Conservation (phyloP, 2,329 filamentous ascomycete genomes). For the Aspergillus sp. region DNA sequence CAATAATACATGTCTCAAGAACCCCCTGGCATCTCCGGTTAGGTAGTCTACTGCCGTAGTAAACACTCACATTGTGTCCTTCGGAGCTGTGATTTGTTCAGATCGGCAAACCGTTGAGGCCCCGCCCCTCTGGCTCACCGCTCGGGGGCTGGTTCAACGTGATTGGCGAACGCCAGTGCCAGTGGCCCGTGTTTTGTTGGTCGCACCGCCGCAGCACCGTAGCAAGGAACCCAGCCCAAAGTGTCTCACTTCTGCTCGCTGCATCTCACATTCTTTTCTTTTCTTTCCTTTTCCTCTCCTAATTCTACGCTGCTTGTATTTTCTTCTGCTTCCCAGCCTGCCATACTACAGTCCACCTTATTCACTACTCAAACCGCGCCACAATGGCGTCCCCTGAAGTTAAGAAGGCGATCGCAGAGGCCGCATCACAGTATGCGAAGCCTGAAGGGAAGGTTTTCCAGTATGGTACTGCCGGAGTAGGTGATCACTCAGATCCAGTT, state of each 20-base stretch:
- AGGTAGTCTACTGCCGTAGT: not conserved
- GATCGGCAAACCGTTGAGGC: conserved; percentile 2
- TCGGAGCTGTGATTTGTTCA: conserved; percentile 5
- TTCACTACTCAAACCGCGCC: conserved; percentile 22
- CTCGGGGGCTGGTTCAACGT: not conserved
- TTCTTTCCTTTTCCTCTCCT: conserved; percentile 2
- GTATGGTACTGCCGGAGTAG: conserved; percentile 63
- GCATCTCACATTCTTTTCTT: conserved; percentile 9
- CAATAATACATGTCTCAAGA: not conserved
- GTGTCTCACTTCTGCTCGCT: conserved; percentile 18
- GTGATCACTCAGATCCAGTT: conserved; percentile 26
- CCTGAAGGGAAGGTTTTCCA: conserved; percentile 53
- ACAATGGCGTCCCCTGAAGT: conserved; percentile 44
- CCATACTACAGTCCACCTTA: not conserved
- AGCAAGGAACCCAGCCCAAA: conserved; percentile 1
- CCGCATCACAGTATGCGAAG: conserved; percentile 50
- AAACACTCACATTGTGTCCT: conserved; percentile 1
- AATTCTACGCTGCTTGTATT: conserved; percentile 2
- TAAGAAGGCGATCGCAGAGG: conserved; percentile 47
- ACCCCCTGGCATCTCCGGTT: not conserved
- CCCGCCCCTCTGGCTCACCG: conserved; percentile 1
- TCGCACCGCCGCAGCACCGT: not conserved
- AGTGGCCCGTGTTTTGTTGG: not conserved
- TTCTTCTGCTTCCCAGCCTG: not conserved
- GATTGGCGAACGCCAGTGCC: not conserved